Conservation (phyloP, 2,329 filamentous ascomycete species). For the Penicillium freii region DNA sequence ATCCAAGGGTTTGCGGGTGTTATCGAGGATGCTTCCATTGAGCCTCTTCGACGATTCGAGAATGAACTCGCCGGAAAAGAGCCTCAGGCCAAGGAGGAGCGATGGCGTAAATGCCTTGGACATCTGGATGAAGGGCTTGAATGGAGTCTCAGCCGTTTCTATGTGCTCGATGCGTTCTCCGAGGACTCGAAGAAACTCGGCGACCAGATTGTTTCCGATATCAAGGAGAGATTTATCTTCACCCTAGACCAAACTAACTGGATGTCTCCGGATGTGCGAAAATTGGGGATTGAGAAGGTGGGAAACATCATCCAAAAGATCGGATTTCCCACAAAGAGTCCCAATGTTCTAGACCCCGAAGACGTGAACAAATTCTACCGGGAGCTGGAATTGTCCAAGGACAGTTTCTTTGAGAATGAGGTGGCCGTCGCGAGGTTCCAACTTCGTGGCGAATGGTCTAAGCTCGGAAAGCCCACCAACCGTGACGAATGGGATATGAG, state of each 20-base stretch:
- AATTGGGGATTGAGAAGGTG: conserved; percentile 63
- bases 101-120: conserved; percentile 64
- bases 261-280: conserved; percentile 63
- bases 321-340: conserved; percentile 63
- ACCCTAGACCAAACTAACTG: conserved; percentile 60
- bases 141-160: conserved; percentile 71
- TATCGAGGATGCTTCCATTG: conserved; percentile 60
- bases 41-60: conserved; percentile 59
- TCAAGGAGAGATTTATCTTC: conserved; percentile 64
- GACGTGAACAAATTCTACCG: conserved; percentile 59
- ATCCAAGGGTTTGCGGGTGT: conserved; percentile 54
- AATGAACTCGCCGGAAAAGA: conserved; percentile 63
- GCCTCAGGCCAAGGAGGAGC: conserved; percentile 60
- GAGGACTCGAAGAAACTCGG: conserved; percentile 65
- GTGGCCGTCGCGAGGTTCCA: conserved; percentile 53
- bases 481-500: conserved; percentile 61
- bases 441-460: conserved; percentile 54
- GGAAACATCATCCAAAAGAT: conserved; percentile 67
- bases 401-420: conserved; percentile 59
- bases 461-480: conserved; percentile 60
- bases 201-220: conserved; percentile 67
- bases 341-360: conserved; percentile 59
- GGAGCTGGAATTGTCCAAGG: conserved; percentile 50
- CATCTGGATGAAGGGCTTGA: conserved; percentile 59
- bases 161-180: conserved; percentile 66